Base-by-base conservation (phyloP, 2,329 filamentous ascomycete species). In the Purpureocillium takamizusanense region DNA sequence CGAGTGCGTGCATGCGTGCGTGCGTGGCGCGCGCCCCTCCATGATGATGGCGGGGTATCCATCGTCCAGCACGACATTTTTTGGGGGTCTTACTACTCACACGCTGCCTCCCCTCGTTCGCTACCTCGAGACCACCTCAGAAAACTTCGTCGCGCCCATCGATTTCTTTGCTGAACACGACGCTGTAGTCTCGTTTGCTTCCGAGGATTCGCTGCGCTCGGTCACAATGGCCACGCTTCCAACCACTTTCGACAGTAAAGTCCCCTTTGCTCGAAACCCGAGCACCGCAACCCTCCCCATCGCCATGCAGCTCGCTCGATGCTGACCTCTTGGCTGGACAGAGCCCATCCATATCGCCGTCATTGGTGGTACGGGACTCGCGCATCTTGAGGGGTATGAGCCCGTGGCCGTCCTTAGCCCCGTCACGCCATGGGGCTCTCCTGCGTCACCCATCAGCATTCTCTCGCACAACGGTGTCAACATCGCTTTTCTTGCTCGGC, bases 401-500 rank as follows among this genome's bases (percentile, higher is more conserved):
- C 85, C 87, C 54, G 81, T 94, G 45, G 89, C 90, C 18, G 75
- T 76, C 21, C 68, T 98, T 50, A 81, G 80, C 51, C 70, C 86
- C 39, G 62, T 70, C 30, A 98, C 92, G 9, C 92, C 92, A 25
- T 98, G 92, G 92, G 92, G 92, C 52, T 61, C 69, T 37, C 86
- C 92, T 3, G 78, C 78, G 10, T 72, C 77, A 17, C 76, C 78
- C 16, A 90, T 98, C 65, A 77, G 81, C 47, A 89, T 98, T 65
- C 81, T 95, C 54, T 81, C 89, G 61, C 90, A 95, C 72, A 74
- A 78, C 47, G 83, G 83, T 49, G 78, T 81, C 32, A 78, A 85
- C 45, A 77, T 98, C 46, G 92, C 92, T 40, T 98, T 98, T 71
- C 78, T 98, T 50, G 87, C 89, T 46, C 87, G 92, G 33, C 92